phyloP scores from a whole-genome alignment of 2,329 filamentous ascomycete genomes.

The Phialophora verrucosa region DNA sequence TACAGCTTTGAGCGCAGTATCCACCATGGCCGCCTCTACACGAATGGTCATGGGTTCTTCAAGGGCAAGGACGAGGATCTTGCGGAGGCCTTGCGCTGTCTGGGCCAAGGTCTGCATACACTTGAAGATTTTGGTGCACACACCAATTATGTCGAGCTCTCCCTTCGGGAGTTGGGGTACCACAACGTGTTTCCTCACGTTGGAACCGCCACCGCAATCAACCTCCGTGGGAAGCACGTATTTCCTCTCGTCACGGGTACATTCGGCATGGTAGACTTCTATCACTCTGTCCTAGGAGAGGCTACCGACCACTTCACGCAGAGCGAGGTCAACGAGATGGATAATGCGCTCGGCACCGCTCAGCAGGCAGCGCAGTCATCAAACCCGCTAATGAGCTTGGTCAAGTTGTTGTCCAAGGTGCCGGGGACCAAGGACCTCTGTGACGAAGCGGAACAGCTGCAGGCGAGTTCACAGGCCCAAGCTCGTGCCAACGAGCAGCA shows the following conservation, averaged over 20 bases:
- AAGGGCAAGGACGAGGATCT: slow-evolving; percentile 75
- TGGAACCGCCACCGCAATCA: slow-evolving; percentile 69
- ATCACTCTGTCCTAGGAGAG: slow-evolving; percentile 77
- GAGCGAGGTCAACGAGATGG: slow-evolving; percentile 81
- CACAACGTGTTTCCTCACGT: slow-evolving; percentile 74
- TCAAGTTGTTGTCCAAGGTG: slow-evolving; percentile 74
- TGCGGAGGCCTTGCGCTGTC: slow-evolving; percentile 77
- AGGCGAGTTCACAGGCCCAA: slow-evolving; percentile 66
- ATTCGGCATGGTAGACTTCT: slow-evolving; percentile 82
- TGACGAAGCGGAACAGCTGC: slow-evolving; percentile 67
- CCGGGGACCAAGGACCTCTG: slow-evolving; percentile 74
- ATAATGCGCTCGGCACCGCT: slow-evolving; percentile 74
- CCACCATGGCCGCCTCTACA: slow-evolving; percentile 78
- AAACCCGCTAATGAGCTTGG: slow-evolving; percentile 64
- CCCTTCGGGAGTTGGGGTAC: slow-evolving; percentile 73
- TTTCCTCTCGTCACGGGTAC: slow-evolving; percentile 74
- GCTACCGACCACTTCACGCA: slow-evolving; percentile 84
- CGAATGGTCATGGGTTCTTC: slow-evolving; percentile 62
- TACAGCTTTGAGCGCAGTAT: slow-evolving; percentile 76
- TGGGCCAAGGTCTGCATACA: slow-evolving; percentile 77
- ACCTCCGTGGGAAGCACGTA: slow-evolving; percentile 68
- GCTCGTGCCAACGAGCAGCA: slow-evolving; percentile 62
- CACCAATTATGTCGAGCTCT: slow-evolving; percentile 82
- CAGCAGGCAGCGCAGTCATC: slow-evolving; percentile 56
- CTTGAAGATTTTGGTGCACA: slow-evolving; percentile 81